Evolutionary conservation across 2,329 filamentous ascomycete genomes (phyloP).

Genomic region (Sphaerulina vaccinii): DNA sequence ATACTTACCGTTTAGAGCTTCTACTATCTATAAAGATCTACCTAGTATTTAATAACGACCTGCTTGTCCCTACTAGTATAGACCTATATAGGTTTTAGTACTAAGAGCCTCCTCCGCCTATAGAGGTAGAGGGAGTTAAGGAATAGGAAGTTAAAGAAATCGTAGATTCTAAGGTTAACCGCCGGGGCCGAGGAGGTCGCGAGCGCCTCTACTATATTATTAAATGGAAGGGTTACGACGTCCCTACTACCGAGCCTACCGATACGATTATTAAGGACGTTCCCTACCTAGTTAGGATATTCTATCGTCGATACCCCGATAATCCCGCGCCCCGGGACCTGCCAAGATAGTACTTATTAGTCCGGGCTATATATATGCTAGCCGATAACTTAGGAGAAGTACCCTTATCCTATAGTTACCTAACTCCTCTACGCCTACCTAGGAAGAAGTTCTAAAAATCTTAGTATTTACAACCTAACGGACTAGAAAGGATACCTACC

Average conservation of each 20-base stretch:
- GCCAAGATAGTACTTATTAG: not conserved
- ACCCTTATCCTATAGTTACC: not conserved
- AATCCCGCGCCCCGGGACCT: not conserved
- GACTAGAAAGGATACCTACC: not conserved
- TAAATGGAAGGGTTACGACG: not conserved
- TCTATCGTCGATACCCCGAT: no score
- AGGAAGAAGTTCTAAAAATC: not conserved
- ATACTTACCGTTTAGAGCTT: no score
- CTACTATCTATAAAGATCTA: no score
- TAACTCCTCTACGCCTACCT: not conserved
- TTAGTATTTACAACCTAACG: not conserved
- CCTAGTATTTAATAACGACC: no score
- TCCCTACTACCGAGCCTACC: not conserved
- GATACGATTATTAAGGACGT: not conserved
- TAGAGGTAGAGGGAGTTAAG: no score
- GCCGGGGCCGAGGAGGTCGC: not conserved
- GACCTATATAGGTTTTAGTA: no score
- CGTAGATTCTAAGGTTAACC: not conserved
- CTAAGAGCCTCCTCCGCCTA: no score
- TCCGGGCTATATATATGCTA: not conserved
- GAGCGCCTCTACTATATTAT: not conserved
- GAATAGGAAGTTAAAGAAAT: no score
- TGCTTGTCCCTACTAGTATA: no score
- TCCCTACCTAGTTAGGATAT: not conserved
- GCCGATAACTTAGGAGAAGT: not conserved